phyloP scores from a whole-genome alignment of 2,329 filamentous ascomycete genomes.

The Colletotrichum sublineola region DNA sequence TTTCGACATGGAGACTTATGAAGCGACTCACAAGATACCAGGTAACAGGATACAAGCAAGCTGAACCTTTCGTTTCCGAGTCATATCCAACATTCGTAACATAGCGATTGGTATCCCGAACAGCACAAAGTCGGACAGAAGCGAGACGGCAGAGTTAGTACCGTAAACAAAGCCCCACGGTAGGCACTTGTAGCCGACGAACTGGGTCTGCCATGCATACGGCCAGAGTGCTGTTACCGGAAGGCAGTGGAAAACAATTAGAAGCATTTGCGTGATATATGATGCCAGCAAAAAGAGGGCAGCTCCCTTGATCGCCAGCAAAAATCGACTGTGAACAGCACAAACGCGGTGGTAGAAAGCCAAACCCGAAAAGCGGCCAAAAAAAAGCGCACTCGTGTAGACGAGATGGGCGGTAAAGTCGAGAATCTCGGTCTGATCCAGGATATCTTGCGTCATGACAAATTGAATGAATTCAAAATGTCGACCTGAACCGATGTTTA shows the following conservation, averaged over 20 bases:
- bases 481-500: conserved; percentile 61
- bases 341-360: conserved; percentile 65
- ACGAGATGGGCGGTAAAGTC: conserved; percentile 66
- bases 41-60: conserved; percentile 62
- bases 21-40: conserved; percentile 58
- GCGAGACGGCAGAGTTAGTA: conserved; percentile 63
- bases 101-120: conserved; percentile 65
- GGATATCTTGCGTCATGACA: conserved; percentile 57
- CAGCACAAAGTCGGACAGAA: conserved; percentile 63
- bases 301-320: conserved; percentile 52
- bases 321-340: conserved; percentile 53
- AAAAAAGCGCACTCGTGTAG: conserved; percentile 63
- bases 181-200: conserved; percentile 58
- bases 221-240: conserved; percentile 66
- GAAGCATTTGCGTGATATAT: conserved; percentile 62
- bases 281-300: conserved; percentile 55
- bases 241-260: conserved; percentile 65
- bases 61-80: conserved; percentile 59
- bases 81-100: conserved; percentile 60
- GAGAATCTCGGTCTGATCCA: conserved; percentile 59
- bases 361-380: conserved; percentile 65
- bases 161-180: conserved; percentile 66
- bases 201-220: conserved; percentile 60
- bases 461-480: conserved; percentile 62
- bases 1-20: too few species aligned